Evolutionary conservation across 768 basidiomycete species (phyloP).

Genomic region (Cubamyces sp.): DNA sequence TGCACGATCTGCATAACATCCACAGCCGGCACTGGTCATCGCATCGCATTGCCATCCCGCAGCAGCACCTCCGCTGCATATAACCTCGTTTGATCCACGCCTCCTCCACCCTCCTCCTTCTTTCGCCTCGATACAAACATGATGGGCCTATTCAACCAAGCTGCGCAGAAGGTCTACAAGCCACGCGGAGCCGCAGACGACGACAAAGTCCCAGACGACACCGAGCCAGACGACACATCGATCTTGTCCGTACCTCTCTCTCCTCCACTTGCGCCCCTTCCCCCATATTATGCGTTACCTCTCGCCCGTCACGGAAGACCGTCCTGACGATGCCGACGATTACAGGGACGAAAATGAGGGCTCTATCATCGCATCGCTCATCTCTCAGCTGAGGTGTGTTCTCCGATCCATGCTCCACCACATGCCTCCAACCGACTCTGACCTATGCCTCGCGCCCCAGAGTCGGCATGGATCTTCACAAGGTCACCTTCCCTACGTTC

Average conservation of each 20-base stretch:
- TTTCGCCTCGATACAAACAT: constrained; percentile 43
- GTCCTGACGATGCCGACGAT: constrained; percentile 33
- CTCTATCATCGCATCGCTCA: constrained; percentile 83
- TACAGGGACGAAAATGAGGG: constrained; percentile 91
- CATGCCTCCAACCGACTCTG: constrained; percentile 3
- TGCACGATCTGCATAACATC: background rate
- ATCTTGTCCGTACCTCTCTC: constrained; percentile 67
- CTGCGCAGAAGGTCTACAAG: constrained; percentile 64
- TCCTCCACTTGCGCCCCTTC: constrained; percentile 31
- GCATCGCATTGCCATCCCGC: constrained; percentile 17
- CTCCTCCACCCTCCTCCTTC: constrained; percentile 8
- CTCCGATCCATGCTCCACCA: background rate
- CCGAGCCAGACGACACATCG: constrained; percentile 87
- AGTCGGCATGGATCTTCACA: constrained; percentile 95
- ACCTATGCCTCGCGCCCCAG: constrained; percentile 41
- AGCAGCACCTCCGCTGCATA: constrained; percentile 6
- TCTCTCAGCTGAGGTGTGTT: constrained; percentile 82
- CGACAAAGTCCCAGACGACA: constrained; percentile 77
- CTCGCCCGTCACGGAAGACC: constrained; percentile 37
- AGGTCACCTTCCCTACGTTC: constrained; percentile 93
- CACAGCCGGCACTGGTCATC: background rate
- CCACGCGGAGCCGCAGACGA: constrained; percentile 69
- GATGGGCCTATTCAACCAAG: constrained; percentile 81
- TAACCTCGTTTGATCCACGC: constrained; percentile 21
- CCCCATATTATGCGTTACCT: constrained; percentile 35